Conservation (phyloP, 2,329 filamentous ascomycete genomes). For the Amesomyces nigricolor region DNA sequence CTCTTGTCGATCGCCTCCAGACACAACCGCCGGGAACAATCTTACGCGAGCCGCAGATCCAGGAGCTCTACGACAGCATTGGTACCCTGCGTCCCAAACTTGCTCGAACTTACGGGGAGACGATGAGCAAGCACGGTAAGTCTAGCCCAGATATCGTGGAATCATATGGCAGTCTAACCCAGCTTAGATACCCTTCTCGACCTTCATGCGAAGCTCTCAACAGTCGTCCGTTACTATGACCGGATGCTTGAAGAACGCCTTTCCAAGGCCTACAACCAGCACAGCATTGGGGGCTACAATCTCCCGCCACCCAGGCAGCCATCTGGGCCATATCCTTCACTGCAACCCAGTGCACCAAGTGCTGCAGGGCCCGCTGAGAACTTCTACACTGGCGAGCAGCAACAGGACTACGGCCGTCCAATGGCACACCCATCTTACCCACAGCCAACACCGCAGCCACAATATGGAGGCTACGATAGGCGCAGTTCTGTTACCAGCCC, state of each 20-base stretch:
- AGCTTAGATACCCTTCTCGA: conserved; percentile 78
- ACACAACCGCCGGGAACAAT: conserved; percentile 95
- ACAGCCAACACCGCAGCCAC: conserved; percentile 40
- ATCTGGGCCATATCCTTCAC: conserved; percentile 63
- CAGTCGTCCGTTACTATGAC: conserved; percentile 95
- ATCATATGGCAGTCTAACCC: conserved; percentile 30
- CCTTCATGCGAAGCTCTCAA: conserved; percentile 89
- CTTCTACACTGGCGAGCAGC: conserved; percentile 70
- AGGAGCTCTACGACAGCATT: conserved; percentile 96
- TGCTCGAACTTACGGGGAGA: conserved; percentile 92
- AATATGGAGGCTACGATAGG: conserved; percentile 41
- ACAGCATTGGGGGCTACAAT: conserved; percentile 61
- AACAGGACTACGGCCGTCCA: conserved; percentile 41
- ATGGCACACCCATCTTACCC: conserved; percentile 49
- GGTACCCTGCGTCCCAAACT: conserved; percentile 89
- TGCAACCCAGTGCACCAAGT: conserved; percentile 49
- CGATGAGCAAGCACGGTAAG: conserved; percentile 97
- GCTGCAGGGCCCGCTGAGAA: conserved; percentile 60
- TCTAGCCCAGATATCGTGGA: conserved; percentile 12
- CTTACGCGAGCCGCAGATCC: conserved; percentile 92
- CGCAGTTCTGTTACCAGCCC: conserved; percentile 38
- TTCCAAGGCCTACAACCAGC: conserved; percentile 85
- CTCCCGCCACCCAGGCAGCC: conserved; percentile 48
- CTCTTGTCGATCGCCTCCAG: conserved; percentile 87
- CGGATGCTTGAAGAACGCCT: conserved; percentile 95